phyloP scores from a whole-genome alignment of 495 filamentous ascomycete genomes.

The Friedmanniomyces simplex region DNA sequence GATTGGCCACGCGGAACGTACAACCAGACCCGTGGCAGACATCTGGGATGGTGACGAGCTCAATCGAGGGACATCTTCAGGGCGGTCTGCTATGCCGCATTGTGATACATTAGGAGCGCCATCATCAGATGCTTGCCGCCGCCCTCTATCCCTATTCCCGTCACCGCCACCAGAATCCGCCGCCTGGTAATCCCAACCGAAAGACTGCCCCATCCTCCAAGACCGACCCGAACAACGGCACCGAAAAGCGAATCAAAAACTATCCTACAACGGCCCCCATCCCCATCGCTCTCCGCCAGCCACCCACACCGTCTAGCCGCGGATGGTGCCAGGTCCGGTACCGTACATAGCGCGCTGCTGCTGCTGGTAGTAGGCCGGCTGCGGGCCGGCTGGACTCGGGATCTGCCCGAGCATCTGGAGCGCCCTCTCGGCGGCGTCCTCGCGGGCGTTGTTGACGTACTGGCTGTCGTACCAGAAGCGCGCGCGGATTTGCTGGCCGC shows the following conservation, averaged over 20 bases:
- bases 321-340: neutral
- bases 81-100: neutral
- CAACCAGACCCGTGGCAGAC: too few relatives aligned
- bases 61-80: neutral
- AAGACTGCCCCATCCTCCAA: neutral
- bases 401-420: slow-evolving; percentile 19
- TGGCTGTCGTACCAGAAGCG: slow-evolving; percentile 89
- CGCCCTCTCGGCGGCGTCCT: slow-evolving; percentile 60
- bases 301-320: neutral
- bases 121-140: neutral
- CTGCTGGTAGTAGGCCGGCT: slow-evolving; percentile 13
- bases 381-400: slow-evolving; percentile 1
- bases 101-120: neutral
- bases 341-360: slow-evolving; percentile 11
- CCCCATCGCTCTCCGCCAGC: neutral
- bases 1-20: too few relatives aligned
- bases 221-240: neutral
- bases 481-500: slow-evolving; percentile 46
- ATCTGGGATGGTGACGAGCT: neutral
- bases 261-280: neutral
- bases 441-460: slow-evolving; percentile 74
- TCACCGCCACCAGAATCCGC: neutral
- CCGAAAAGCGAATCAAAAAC: neutral
- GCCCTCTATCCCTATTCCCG: neutral
- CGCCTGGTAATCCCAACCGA: neutral